Conservation (phyloP, 768 basidiomycete genomes). For the Amanita muscaria region DNA sequence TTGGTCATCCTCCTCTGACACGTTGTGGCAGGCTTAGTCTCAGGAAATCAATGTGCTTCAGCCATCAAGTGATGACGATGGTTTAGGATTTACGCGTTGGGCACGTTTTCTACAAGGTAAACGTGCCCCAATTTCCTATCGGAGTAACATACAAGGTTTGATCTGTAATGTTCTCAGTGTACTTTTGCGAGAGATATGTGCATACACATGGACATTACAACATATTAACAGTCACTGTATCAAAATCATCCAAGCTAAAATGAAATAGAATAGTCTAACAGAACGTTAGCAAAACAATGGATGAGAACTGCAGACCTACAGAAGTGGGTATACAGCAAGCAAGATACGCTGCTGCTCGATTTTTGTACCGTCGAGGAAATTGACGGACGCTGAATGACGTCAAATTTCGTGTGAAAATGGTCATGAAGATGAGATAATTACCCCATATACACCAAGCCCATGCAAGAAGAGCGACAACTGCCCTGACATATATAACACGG, state of each 20-base stretch:
- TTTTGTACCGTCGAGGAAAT: constrained; percentile 92
- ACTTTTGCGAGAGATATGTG: too few relatives aligned
- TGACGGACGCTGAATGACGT: constrained; percentile 64
- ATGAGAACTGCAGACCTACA: constrained; percentile 42
- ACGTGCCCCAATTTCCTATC: too few relatives aligned
- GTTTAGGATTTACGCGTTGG: not conserved
- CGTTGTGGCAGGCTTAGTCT: not conserved
- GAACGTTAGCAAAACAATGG: not conserved
- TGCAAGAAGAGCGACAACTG: constrained; percentile 75
- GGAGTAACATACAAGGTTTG: too few relatives aligned
- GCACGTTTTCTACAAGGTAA: constrained; percentile 4
- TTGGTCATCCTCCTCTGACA: not conserved
- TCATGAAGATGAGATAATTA: constrained; percentile 28
- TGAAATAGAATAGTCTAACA: constrained; percentile 81
- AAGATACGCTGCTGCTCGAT: constrained; percentile 85
- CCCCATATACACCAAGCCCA: constrained; percentile 99
- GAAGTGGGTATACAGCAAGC: constrained; percentile 91
- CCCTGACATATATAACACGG: constrained; percentile 75
- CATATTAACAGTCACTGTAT: constrained; percentile 57
- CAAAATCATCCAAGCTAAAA: constrained; percentile 94
- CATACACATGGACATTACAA: too few relatives aligned
- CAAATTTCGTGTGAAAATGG: not conserved
- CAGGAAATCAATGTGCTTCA: not conserved
- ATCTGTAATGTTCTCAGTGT: too few relatives aligned
- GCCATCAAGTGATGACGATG: too few relatives aligned